phyloP scores from a whole-genome alignment of 225 moss, liverwort and hornwort genomes.

The Bryoerythrophyllum caledonicum region DNA sequence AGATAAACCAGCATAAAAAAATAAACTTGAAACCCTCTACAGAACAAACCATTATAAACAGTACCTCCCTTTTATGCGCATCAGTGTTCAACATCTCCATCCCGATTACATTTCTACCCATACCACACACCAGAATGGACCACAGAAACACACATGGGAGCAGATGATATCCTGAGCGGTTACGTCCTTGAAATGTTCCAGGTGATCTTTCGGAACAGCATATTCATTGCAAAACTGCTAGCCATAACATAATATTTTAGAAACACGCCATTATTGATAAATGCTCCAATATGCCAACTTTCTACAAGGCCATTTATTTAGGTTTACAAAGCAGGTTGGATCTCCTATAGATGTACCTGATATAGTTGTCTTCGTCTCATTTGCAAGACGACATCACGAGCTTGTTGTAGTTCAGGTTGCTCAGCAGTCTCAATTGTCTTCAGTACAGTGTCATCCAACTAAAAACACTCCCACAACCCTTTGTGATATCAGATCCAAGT shows the following conservation, averaged over 20 bases:
- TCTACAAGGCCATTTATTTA: no score
- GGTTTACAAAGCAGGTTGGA: no score
- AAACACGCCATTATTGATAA: no score
- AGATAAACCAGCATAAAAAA: no score
- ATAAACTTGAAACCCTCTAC: no score
- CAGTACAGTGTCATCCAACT: slow-evolving; percentile 85
- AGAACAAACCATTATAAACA: no score
- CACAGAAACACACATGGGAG: slow-evolving; percentile 63
- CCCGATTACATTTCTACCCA: no score
- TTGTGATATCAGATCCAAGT: slow-evolving; percentile 17
- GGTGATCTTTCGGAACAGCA: slow-evolving; percentile 68
- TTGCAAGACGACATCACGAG: slow-evolving; percentile 67
- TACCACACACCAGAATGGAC: neutral
- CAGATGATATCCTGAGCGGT: slow-evolving; percentile 85
- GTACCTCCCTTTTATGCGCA: no score
- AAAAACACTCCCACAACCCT: slow-evolving; percentile 8
- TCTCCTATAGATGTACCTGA: slow-evolving; percentile 67
- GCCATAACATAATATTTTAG: slow-evolving; percentile 1
- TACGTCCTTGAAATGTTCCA: slow-evolving; percentile 83
- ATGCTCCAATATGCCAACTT: no score
- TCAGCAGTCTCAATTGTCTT: slow-evolving; percentile 83
- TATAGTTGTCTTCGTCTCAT: slow-evolving; percentile 89
- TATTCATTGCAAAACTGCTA: slow-evolving; percentile 88
- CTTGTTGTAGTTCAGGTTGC: slow-evolving; percentile 76
- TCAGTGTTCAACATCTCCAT: no score